Conservation (phyloP, 169 alveolate species). For the Plasmodium gonderi region DNA sequence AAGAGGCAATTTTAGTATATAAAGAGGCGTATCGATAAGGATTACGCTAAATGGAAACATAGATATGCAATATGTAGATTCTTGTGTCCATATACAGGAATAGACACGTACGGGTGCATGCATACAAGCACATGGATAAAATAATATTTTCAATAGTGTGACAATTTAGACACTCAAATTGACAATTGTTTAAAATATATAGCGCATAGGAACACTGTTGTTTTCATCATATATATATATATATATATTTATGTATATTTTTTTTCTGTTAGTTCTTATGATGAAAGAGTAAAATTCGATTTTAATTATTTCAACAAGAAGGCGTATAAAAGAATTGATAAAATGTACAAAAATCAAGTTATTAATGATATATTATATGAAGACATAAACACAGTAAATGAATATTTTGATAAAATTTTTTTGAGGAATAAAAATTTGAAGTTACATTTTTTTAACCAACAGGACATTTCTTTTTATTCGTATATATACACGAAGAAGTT, state of each 20-base stretch:
- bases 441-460: conserved; percentile 29
- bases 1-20: background rate
- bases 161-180: background rate
- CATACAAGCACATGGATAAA: background rate
- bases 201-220: background rate
- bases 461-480: conserved; percentile 25
- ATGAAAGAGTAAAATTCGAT: conserved; percentile 21
- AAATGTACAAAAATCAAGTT: conserved; percentile 24
- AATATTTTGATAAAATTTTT: conserved; percentile 47
- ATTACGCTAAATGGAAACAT: background rate
- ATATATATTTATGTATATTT: too few relatives aligned
- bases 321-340: conserved; percentile 61
- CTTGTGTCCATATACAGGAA: background rate
- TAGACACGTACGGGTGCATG: background rate
- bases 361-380: conserved; percentile 67
- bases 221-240: background rate
- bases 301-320: conserved; percentile 57
- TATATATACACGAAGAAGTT: conserved; percentile 41
- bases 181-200: background rate
- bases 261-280: conserved; percentile 8
- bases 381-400: conserved; percentile 49
- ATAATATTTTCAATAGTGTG: background rate
- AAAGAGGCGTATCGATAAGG: background rate
- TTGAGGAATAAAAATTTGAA: conserved; percentile 33
- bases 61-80: background rate